Evolutionary conservation across 2,329 filamentous ascomycete genomes (phyloP).

Genomic region (Aspergillus glaucus): DNA sequence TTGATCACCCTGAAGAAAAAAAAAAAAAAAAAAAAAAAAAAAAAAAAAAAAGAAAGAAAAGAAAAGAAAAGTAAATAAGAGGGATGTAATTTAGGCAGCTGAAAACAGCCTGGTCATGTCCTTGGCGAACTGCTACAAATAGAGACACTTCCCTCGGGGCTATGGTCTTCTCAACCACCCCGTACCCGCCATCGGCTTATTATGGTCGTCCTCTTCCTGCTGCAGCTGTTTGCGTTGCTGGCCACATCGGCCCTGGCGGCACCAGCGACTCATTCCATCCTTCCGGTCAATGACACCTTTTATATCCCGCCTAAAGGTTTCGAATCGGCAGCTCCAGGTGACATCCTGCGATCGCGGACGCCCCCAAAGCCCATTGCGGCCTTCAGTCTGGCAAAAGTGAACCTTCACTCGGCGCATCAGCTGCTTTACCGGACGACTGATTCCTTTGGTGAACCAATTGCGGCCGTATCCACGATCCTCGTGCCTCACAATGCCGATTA

Average conservation of each 20-base stretch:
- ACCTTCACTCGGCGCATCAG: slow-evolving; percentile 24
- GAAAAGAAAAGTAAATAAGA: too few species aligned
- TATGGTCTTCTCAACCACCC: neutral
- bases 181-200: neutral
- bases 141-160: neutral
- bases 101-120: too few species aligned
- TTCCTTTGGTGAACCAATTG: slow-evolving; percentile 28
- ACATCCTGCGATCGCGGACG: slow-evolving; percentile 20
- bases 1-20: too few species aligned
- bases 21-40: too few species aligned
- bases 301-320: slow-evolving; percentile 23
- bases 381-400: slow-evolving; percentile 14
- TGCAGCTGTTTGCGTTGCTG: slow-evolving; percentile 1
- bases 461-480: slow-evolving; percentile 36
- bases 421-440: slow-evolving; percentile 39
- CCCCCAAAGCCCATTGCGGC: slow-evolving; percentile 18
- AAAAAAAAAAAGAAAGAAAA: too few species aligned
- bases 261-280: slow-evolving; percentile 4
- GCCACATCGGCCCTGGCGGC: neutral
- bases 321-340: slow-evolving; percentile 19
- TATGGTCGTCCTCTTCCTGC: neutral
- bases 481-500: slow-evolving; percentile 27
- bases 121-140: neutral
- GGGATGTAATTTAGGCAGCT: too few species aligned
- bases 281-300: slow-evolving; percentile 22